Evolutionary conservation across 176 grass and related monocot species (phyloP), one percentile per base, ranked within the genome.

Genomic region (Microstegium vimineum): DNA sequence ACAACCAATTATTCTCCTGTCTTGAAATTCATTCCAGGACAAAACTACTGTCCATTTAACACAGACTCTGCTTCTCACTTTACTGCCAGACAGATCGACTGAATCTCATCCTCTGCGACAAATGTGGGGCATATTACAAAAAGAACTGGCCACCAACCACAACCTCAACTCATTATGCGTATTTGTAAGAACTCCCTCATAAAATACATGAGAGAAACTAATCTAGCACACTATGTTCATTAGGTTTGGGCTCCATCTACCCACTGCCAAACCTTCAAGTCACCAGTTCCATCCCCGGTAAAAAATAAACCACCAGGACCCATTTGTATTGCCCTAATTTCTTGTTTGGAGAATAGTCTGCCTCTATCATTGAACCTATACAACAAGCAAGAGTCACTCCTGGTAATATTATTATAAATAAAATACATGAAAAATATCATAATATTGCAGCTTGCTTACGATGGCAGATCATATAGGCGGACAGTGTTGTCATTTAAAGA

Each of bases 251-350:
- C 72, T 76, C 79, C 79, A 47, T 82, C 85, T 65, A 87, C 26
- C 89, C 94, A 98, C 76, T 90, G 84, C 97, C 97, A 96, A 75
- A 99, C 97, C 84, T 92, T 96, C 33, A 99, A 75, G 69, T 99
- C 97, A 82, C 97, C 97, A 12, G 91, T 90, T 49, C 89, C 97
- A 81, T 99, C 97, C 76, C 93, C 97, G 16, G 91, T 93, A 63
- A 99, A 99, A 90, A 99, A 99, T 79, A 99, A 90, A 62, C 97
- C 91, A 89, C 82, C 69, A 78, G 97, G 93, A 15, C 97, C 97
- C 26, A 73, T 71, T 76, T 92, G 87, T 57, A 95, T 94, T 35
- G 89, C 85, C 37, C 97, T 88, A 59, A 96, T 85, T 90, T 99
- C 97, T 72, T 96, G 69, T 79, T 91, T 94, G 15, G 91, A 87